Evolutionary conservation across 371 early-diverging fungal genomes (phyloP), one percentile per base, ranked within the genome.

Genomic region (Mucor indicus): DNA sequence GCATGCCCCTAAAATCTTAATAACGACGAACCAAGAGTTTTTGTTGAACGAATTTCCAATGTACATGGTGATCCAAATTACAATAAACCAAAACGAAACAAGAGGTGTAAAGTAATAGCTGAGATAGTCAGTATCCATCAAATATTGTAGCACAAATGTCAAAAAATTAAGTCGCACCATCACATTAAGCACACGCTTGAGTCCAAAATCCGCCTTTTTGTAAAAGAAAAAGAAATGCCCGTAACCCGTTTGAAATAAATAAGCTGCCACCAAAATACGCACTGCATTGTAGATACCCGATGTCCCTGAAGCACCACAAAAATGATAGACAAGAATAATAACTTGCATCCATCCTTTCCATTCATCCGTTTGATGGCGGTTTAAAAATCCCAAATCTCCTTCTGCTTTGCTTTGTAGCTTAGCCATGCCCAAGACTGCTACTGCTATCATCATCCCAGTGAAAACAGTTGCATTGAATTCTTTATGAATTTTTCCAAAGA

Each of bases 321-420:
- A 81, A 57, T 89, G 89, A 55, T 88, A 87, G 22, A 83, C 62
- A 10, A 91, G 67, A 39, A 91, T 86, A 32, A 80, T 71, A 21
- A 89, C 58, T 67, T 89, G 88, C 90, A 91, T 89, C 90, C 90
- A 89, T 3, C 91, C 91, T 52, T 88, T 88, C 91, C 90, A 91
- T 62, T 91, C 91, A 44, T 89, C 85, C 0, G 90, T 89, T 50
- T 87, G 87, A 32, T 84, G 75, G 11, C 88, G 75, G 58, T 81
- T 85, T 50, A 91, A 56, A 50, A 89, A 86, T 0, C 72, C 69
- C 21, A 67, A 67, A 35, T 80, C 81, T 17, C 39, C 48, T 7
- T 27, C 21, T 12, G 29, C 29, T 25, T 36, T 35, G 6, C 47
- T 42, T 25, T 63, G 55, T 40, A 84, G 45, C 1, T 85, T 74